Evolutionary conservation across 163 green algal species (phyloP).

Genomic region (Scenedesmus sp.): DNA sequence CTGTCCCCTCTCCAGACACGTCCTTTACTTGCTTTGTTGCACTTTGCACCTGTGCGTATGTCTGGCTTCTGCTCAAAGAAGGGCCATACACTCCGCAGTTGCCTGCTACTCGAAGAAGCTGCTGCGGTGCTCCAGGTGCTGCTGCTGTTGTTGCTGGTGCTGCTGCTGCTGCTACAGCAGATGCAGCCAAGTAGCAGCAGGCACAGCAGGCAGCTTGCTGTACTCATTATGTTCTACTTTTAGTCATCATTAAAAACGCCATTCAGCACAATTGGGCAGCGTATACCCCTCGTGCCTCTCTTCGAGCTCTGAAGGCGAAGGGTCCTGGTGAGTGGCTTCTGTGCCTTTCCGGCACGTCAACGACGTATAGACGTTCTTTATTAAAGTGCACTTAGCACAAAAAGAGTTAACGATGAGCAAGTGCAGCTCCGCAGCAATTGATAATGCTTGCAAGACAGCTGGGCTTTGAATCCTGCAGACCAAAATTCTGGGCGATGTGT

Average conservation of each 20-base stretch:
- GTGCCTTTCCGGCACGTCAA: no score
- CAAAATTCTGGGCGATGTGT: background rate
- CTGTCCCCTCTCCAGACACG: slow-evolving; percentile 27
- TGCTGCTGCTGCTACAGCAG: background rate
- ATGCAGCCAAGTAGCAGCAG: slow-evolving; percentile 4
- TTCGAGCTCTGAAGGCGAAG: no score
- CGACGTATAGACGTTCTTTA: no score
- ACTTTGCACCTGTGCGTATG: slow-evolving; percentile 10
- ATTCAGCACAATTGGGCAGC: no score
- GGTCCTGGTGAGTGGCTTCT: no score
- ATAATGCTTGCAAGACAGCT: background rate
- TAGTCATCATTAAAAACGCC: background rate
- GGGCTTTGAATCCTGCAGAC: background rate
- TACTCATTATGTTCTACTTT: background rate
- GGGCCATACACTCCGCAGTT: background rate
- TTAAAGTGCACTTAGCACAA: background rate
- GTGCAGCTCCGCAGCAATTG: background rate
- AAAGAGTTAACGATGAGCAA: background rate
- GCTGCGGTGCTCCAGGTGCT: background rate
- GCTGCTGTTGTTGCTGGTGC: background rate
- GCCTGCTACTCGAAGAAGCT: background rate
- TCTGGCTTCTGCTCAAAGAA: background rate
- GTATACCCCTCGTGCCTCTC: no score
- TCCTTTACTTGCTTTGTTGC: slow-evolving; percentile 30
- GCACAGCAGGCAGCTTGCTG: background rate